Evolutionary conservation across 2,329 filamentous ascomycete genomes (phyloP).

Genomic region (Scytalidium sp.): DNA sequence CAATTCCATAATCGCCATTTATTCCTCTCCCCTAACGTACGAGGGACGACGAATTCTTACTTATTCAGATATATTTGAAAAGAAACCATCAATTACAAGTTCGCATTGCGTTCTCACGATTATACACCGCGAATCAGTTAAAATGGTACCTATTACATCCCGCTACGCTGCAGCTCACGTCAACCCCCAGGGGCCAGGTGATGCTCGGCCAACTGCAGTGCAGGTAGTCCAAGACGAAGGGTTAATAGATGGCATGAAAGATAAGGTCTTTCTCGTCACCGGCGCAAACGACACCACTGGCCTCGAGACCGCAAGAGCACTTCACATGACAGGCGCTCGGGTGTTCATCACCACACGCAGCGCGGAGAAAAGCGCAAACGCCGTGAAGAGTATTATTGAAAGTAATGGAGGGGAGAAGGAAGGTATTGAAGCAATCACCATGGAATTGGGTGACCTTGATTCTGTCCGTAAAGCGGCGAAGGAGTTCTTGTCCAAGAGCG

Average conservation of each 20-base stretch:
- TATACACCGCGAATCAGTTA: too few relatives aligned
- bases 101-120: too few relatives aligned
- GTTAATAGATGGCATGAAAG: conserved; percentile 29
- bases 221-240: conserved; percentile 27
- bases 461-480: conserved; percentile 28
- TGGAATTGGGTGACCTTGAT: conserved; percentile 31
- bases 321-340: conserved; percentile 32
- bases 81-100: too few relatives aligned
- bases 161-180: not conserved
- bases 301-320: conserved; percentile 33
- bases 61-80: too few relatives aligned
- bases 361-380: conserved; percentile 26
- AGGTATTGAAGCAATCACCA: conserved; percentile 28
- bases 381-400: conserved; percentile 32
- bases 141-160: not conserved
- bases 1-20: too few relatives aligned
- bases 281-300: conserved; percentile 35
- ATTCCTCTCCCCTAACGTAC: too few relatives aligned
- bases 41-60: too few relatives aligned
- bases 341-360: conserved; percentile 33
- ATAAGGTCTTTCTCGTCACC: conserved; percentile 35
- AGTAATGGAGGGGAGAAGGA: conserved; percentile 11
- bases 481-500: conserved; percentile 23
- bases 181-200: conserved; percentile 24
- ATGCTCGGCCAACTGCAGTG: conserved; percentile 29